A percentile compares a stretch with the other conserved stretches of the same genome.
phyloP scores from a whole-genome alignment of 208 protist species.

The Willaertia magna region DNA sequence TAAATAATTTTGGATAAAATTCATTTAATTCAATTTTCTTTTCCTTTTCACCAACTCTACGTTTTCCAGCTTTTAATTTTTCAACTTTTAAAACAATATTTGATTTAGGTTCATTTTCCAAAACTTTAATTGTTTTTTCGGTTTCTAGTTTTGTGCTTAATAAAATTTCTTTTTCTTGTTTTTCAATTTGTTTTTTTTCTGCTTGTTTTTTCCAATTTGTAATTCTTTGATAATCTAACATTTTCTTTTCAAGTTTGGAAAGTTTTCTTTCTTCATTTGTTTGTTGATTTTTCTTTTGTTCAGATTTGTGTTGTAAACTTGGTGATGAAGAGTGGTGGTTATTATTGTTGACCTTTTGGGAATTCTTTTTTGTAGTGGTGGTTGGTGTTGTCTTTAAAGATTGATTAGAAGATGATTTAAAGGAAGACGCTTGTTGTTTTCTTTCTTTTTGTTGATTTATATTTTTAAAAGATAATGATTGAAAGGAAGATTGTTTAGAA shows the following conservation, averaged over 20 bases:
- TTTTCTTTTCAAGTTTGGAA: neutral
- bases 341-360: too few relatives aligned
- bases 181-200: neutral
- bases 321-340: too few relatives aligned
- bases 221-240: neutral
- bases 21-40: neutral
- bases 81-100: neutral
- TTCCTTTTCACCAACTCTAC: neutral
- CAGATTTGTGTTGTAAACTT: too few relatives aligned
- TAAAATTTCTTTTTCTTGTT: neutral
- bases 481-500: too few relatives aligned
- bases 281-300: too few relatives aligned
- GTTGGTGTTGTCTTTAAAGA: too few relatives aligned
- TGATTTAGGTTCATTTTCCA: neutral
- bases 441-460: too few relatives aligned
- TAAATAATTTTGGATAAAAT: neutral
- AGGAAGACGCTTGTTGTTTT: too few relatives aligned
- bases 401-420: too few relatives aligned
- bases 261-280: too few relatives aligned
- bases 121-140: neutral
- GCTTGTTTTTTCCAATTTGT: neutral
- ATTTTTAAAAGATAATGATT: too few relatives aligned
- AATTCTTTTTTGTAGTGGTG: too few relatives aligned
- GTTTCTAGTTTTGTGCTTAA: neutral
- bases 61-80: neutral